Percentiles rank a stretch among this genome's conserved stretches.
phyloP scores from a whole-genome alignment of 1,284 basidiomycete genomes.

The Coriolopsis trogii region DNA sequence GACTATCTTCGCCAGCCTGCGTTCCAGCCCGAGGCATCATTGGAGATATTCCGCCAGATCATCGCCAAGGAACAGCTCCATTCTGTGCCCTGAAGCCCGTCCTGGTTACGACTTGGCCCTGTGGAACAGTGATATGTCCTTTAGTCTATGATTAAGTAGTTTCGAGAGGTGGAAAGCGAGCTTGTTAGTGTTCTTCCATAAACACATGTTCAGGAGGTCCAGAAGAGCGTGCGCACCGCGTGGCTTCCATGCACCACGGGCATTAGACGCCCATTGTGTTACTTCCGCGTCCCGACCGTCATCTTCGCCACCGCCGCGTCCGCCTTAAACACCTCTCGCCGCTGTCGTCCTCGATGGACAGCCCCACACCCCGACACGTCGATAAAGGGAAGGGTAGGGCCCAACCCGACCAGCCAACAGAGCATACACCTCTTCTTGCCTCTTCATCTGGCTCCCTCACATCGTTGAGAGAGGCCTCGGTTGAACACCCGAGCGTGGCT shows the following conservation, averaged over 20 bases:
- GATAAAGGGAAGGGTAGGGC: slow-evolving; percentile 50
- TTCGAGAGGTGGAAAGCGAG: too few species aligned
- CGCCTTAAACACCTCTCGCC: too few species aligned
- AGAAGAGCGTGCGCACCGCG: too few species aligned
- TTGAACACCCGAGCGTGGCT: slow-evolving; percentile 28
- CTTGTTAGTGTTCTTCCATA: too few species aligned
- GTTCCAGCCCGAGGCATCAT: slow-evolving; percentile 56
- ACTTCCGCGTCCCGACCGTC: too few species aligned
- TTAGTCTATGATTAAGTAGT: too few species aligned
- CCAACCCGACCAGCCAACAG: slow-evolving; percentile 37
- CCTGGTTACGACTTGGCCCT: too few species aligned
- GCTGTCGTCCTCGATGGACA: slow-evolving; percentile 17
- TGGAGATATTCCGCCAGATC: slow-evolving; percentile 61
- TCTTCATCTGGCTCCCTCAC: slow-evolving; percentile 28
- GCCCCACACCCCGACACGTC: slow-evolving; percentile 3
- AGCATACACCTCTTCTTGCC: slow-evolving; percentile 48
- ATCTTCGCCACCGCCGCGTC: too few species aligned
- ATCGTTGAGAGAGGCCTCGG: slow-evolving; percentile 26
- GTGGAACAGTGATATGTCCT: too few species aligned
- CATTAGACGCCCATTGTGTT: background rate
- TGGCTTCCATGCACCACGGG: too few species aligned
- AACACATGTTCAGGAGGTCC: too few species aligned
- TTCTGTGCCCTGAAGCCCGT: slow-evolving; percentile 40
- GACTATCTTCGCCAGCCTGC: slow-evolving; percentile 46
- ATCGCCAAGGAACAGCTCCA: slow-evolving; percentile 54